These are phyloP conservation scores for Crucihimalaya himalaica DNA, from an alignment of 345 rosid species.

Conservation along the genomic window DNA sequence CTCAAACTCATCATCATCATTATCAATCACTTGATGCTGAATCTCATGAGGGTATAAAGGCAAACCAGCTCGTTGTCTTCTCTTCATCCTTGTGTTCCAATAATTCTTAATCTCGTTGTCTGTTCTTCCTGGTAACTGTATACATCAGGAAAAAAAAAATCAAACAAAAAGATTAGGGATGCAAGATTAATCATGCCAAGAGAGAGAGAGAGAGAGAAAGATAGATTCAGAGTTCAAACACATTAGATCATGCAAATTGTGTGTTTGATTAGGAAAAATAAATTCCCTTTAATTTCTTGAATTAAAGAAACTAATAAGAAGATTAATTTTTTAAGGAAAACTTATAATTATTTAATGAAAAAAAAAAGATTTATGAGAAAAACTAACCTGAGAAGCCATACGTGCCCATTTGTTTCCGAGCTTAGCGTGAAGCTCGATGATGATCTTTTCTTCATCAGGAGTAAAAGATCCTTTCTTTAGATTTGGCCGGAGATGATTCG, in stretches of 20 bases:
- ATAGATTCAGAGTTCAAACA: constrained; percentile 9
- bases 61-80: constrained; percentile 70
- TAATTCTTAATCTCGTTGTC: constrained; percentile 91
- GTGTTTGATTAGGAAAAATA: constrained; percentile 15
- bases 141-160: background rate
- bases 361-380: background rate
- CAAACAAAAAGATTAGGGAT: background rate
- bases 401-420: constrained; percentile 95
- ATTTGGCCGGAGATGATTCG: constrained; percentile 85
- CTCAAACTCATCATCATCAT: constrained; percentile 40
- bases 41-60: constrained; percentile 71
- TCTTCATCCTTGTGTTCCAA: constrained; percentile 85
- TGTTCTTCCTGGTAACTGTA: constrained; percentile 82
- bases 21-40: constrained; percentile 27
- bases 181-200: constrained; percentile 23
- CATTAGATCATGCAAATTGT: constrained; percentile 21
- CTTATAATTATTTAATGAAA: background rate
- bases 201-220: constrained; percentile 16
- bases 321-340: background rate
- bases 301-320: constrained; percentile 19
- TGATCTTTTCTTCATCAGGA: constrained; percentile 68
- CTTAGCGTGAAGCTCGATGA: constrained; percentile 78
- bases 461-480: constrained; percentile 74
- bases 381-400: constrained; percentile 82
- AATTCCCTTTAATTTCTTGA: background rate